A percentile compares a stretch with the other conserved stretches of the same genome.
phyloP scores from a whole-genome alignment of 768 basidiomycete species.

The Boletus pseudopeckii region DNA sequence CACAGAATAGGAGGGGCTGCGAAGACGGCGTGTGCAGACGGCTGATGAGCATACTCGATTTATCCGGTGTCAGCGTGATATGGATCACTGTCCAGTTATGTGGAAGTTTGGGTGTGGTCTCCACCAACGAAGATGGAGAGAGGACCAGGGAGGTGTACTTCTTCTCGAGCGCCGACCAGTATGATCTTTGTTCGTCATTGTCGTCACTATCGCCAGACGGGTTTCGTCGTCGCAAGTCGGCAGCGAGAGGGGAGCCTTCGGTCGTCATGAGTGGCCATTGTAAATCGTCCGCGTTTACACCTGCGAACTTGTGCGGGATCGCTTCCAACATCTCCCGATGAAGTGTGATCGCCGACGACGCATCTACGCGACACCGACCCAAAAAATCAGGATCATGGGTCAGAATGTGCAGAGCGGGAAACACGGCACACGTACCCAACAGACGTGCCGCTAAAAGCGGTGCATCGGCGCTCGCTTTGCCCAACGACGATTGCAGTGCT shows the following conservation, averaged over 20 bases:
- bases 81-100: conserved; percentile 79
- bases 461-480: conserved; percentile 47
- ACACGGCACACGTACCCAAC: conserved; percentile 44
- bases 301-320: conserved; percentile 66
- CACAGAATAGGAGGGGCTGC: conserved; percentile 75
- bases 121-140: conserved; percentile 36
- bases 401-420: not conserved
- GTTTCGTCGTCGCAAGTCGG: conserved; percentile 12
- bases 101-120: conserved; percentile 53
- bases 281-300: conserved; percentile 54
- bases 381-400: not conserved
- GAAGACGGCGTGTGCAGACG: conserved; percentile 59
- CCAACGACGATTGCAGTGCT: conserved; percentile 79
- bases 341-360: conserved; percentile 71
- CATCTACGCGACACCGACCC: conserved; percentile 45
- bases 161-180: conserved; percentile 59
- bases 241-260: conserved; percentile 41
- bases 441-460: conserved; percentile 59
- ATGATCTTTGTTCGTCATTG: conserved; percentile 39
- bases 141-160: conserved; percentile 42
- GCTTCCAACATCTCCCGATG: conserved; percentile 84
- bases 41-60: conserved; percentile 77
- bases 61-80: conserved; percentile 80
- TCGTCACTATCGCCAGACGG: conserved; percentile 35
- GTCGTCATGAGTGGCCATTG: conserved; percentile 63